Evolutionary conservation across 768 basidiomycete genomes (phyloP), one percentile per base, ranked within the genome.

Genomic region (Coprinopsis marcescibilis): DNA sequence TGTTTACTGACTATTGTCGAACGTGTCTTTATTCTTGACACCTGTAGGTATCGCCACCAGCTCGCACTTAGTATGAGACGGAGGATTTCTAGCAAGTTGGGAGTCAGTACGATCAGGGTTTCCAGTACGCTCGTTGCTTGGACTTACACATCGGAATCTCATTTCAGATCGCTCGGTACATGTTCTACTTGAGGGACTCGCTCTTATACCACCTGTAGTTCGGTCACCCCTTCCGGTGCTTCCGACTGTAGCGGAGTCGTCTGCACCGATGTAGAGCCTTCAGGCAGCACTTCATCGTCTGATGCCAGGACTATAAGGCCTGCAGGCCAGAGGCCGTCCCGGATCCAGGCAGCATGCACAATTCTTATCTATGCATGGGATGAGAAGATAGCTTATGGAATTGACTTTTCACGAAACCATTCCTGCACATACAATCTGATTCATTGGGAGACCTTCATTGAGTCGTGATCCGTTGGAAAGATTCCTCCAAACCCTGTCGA

Each of bases 271-370:
- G 39, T 19, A 11, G 39, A 4, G 20, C 21, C 39, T 15, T 35
- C 47, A 3, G 47, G 39, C 26, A 56, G 56, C 12, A 69, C 53
- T 37, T 71, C 67, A 36, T 84, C 77, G 55, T 85, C 83, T 12
- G 83, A 72, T 43, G 80, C 77, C 7, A 78, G 83, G n/a, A 66
- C 83, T 3, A 68, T 62, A 29, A 75, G 68, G 14, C 76, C 80
- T 30, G 66, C 63, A 15, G 88, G 88, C 88, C 88, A 90, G 36
- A 83, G 87, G 40, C 78, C 71, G 50, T 90, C 86, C 42, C 77
- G 77, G 37, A 85, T 61, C 88, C 88, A 90, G 27, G 81, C 80
- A 26, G 81, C 76, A 55, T 85, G 77, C 36, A 88, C 62, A 49
- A 90, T 71, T 57, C 83, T 83, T 56, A 88, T 75, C 87, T 90